Evolutionary conservation across 2,329 filamentous ascomycete species (phyloP).

Genomic region (Trichoderma citrinoviride): DNA sequence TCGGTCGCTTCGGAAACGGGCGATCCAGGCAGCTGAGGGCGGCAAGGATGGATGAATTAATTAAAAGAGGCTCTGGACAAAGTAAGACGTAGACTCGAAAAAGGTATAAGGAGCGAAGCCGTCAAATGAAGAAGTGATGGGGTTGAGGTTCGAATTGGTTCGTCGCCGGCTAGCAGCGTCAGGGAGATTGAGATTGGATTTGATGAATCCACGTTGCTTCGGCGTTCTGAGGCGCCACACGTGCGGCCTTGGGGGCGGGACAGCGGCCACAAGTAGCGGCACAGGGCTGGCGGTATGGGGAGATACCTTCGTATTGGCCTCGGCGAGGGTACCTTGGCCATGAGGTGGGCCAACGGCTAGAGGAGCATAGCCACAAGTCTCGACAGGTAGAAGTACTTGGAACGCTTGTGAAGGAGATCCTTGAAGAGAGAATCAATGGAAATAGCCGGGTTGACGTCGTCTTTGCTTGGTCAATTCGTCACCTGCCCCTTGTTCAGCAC

Average conservation of each 20-base stretch:
- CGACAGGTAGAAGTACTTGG: neutral
- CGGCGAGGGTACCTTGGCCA: too few relatives aligned
- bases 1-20: conserved; percentile 9
- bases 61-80: conserved; percentile 9
- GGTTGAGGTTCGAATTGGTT: conserved; percentile 10
- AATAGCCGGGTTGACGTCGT: neutral
- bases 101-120: conserved; percentile 19
- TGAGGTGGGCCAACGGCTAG: too few relatives aligned
- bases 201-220: conserved; percentile 21
- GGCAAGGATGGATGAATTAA: conserved; percentile 15
- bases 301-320: conserved; percentile 1
- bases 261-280: neutral
- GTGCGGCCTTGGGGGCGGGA: neutral
- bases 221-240: conserved; percentile 14
- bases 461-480: neutral
- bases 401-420: too few relatives aligned
- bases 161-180: neutral
- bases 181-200: conserved; percentile 2
- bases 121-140: neutral
- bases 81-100: conserved; percentile 20
- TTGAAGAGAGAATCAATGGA: neutral
- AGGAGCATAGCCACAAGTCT: conserved; percentile 12
- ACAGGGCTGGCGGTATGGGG: neutral
- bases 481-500: neutral
- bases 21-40: conserved; percentile 7